Evolutionary conservation across 1,284 basidiomycete species (phyloP).

Genomic region (Stygiomarasmius scandens): DNA sequence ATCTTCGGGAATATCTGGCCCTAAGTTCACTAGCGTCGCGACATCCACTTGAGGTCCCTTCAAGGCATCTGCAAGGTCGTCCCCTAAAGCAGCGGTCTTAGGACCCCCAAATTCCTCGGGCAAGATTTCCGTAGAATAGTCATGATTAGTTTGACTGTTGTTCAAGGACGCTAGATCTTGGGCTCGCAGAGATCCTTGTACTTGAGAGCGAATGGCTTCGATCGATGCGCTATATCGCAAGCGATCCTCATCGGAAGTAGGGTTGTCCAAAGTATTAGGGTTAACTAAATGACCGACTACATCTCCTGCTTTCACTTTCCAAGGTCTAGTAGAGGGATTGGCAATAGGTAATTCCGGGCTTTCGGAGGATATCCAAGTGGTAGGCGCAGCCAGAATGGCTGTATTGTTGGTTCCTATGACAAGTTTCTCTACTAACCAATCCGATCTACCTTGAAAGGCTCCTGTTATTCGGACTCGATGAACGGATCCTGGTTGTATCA

Average conservation of each 20-base stretch:
- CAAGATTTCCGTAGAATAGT: too few species aligned
- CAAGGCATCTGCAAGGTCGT: too few species aligned
- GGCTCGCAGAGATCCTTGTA: background rate
- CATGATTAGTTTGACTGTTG: too few species aligned
- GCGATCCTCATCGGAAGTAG: constrained; percentile 1
- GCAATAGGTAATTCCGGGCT: background rate
- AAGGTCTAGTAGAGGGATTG: background rate
- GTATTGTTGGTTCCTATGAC: constrained; percentile 2
- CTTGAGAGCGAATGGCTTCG: background rate
- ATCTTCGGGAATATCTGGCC: constrained; percentile 14
- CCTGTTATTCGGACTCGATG: constrained; percentile 3
- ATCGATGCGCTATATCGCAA: background rate
- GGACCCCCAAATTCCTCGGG: too few species aligned
- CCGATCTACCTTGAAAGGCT: background rate
- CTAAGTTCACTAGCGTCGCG: too few species aligned
- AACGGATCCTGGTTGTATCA: constrained; percentile 5
- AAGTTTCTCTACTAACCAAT: constrained; percentile 17
- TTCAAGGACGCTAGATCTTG: too few species aligned
- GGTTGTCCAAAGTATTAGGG: background rate
- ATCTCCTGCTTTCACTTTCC: background rate
- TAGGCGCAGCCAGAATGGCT: background rate
- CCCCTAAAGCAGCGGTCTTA: background rate
- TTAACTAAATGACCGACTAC: background rate
- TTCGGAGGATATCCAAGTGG: background rate
- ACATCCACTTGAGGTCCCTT: too few species aligned